phyloP scores from a whole-genome alignment of 305 asterid species.

The Petunia hybrid region DNA sequence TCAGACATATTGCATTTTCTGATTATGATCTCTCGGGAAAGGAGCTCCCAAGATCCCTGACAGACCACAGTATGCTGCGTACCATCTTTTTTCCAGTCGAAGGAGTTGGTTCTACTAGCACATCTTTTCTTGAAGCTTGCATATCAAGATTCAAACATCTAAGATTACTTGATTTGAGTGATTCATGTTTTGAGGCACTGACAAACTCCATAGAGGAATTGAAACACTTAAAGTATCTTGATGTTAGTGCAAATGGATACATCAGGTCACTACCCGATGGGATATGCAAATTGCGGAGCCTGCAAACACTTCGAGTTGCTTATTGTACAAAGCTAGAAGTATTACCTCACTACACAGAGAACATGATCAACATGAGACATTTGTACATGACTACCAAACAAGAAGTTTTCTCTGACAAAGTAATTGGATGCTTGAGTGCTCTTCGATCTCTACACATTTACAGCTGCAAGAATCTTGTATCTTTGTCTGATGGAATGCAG shows the following conservation, averaged over 20 bases:
- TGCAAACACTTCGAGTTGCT: neutral
- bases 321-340: neutral
- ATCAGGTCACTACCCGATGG: neutral
- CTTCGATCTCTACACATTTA: slow-evolving; percentile 1
- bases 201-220: neutral
- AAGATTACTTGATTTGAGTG: neutral
- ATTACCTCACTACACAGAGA: neutral
- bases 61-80: neutral
- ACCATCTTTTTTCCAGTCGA: neutral
- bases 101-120: neutral
- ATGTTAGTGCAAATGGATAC: neutral
- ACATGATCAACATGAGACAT: slow-evolving; percentile 26
- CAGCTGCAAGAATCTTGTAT: slow-evolving; percentile 27
- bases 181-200: slow-evolving; percentile 18
- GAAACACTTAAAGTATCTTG: slow-evolving; percentile 20
- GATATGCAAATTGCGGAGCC: neutral
- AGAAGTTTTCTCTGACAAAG: slow-evolving; percentile 12
- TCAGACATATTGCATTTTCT: slow-evolving; percentile 19
- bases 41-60: neutral
- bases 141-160: slow-evolving; percentile 14
- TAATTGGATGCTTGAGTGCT: slow-evolving; percentile 22
- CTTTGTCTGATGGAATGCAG: slow-evolving; percentile 25
- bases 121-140: neutral
- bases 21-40: slow-evolving; percentile 3
- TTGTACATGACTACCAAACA: slow-evolving; percentile 21